Base-by-base conservation (phyloP, 495 filamentous ascomycete species). In the Aspergillus ellipticus region DNA sequence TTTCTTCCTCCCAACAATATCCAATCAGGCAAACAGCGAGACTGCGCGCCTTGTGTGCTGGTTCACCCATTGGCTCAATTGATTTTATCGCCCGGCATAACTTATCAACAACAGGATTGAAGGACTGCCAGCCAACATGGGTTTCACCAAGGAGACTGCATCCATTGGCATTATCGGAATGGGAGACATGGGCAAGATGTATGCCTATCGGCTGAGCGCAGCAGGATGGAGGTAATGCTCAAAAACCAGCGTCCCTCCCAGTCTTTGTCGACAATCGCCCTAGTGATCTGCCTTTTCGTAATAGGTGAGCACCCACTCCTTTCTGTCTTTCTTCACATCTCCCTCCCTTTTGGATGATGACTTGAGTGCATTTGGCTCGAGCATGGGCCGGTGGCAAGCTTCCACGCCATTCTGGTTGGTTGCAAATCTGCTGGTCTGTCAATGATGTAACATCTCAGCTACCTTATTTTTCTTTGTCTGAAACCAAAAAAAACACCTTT, bases 301-400 rank as follows among this genome's bases (percentile, higher is more conserved):
- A 52, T 58, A 63, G 73, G 68, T 72, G 68, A 74, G 70, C 55
- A 50, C 21, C 22, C 24, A 58, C 54, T 20, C 54, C 58, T 51
- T 49, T 59, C 48, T 48, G 37, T 49, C 54, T 26, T 63, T 43
- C 59, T 51, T 53, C 45, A 52, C 42, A 29, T 63, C 61, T 51
- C 47, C 48, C 46, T 41, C 55, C 60, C 60, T 64, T 28, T 76
- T 66, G 63, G 67, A 92, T 93, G 92, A 96, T 97, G 92, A 97
- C 90, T 89, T 90, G 92, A 97, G 92, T 89, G 92, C 92, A 97
- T 97, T 97, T 97, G 92, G 92, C 92, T 97, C 89, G 91, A 97
- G 91, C 80, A 95, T 89, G 83, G 80, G 68, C 64, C 72, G 79
- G 63, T 55, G 56, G 62, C 64, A 54, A 31, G 39, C 63, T 61